These are phyloP conservation scores for Arthonia radiata DNA, from an alignment of 495 filamentous ascomycete species.

Conservation along the genomic window DNA sequence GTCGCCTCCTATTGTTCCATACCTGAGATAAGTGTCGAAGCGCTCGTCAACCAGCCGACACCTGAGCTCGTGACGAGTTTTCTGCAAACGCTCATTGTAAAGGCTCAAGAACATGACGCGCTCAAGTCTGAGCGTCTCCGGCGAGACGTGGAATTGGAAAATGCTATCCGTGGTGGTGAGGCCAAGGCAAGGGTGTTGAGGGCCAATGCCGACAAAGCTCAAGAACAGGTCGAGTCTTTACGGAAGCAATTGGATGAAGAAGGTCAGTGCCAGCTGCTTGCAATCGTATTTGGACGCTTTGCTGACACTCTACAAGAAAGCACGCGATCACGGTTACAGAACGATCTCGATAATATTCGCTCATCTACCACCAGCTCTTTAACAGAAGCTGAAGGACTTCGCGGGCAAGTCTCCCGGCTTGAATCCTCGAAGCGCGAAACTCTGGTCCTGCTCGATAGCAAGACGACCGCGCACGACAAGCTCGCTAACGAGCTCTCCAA, in stretches of 20 bases:
- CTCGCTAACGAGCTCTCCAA: constrained; percentile 64
- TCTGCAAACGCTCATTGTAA: constrained; percentile 36
- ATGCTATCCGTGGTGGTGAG: constrained; percentile 55
- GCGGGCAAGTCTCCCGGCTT: constrained; percentile 55
- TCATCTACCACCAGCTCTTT: constrained; percentile 48
- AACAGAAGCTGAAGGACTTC: constrained; percentile 51
- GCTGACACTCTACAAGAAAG: constrained; percentile 23
- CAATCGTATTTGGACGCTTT: constrained; percentile 4
- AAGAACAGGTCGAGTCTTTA: constrained; percentile 51
- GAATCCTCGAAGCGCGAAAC: constrained; percentile 84
- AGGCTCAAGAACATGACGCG: constrained; percentile 56
- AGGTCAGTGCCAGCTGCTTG: constrained; percentile 26
- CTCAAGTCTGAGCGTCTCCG: constrained; percentile 63
- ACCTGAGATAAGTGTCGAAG: constrained; percentile 37
- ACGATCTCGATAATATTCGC: constrained; percentile 56
- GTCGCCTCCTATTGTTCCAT: constrained; percentile 51
- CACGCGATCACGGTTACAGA: constrained; percentile 39
- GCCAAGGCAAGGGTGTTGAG: constrained; percentile 60
- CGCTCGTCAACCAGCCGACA: constrained; percentile 47
- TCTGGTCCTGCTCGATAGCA: constrained; percentile 64
- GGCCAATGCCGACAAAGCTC: constrained; percentile 49
- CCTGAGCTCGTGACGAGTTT: constrained; percentile 47
- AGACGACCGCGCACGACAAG: constrained; percentile 61
- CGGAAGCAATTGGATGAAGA: constrained; percentile 55
- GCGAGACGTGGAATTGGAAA: constrained; percentile 79